Conservation (phyloP, 208 protist genomes). For the Sergeia podlipaevii region DNA sequence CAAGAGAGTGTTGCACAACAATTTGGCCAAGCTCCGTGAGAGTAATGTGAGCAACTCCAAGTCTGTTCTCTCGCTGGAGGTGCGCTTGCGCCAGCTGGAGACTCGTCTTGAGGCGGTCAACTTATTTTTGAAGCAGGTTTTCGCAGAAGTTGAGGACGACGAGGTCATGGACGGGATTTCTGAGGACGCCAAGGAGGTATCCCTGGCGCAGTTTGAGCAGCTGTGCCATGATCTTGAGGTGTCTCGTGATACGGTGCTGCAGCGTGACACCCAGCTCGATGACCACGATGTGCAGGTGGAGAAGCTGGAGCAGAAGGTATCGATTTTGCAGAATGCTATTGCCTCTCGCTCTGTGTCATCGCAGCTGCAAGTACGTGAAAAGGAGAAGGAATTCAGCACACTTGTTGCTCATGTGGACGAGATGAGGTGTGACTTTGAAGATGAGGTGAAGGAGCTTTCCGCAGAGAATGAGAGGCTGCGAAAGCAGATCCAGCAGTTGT, state of each 20-base stretch:
- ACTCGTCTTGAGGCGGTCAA: slow-evolving; percentile 67
- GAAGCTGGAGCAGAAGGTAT: slow-evolving; percentile 65
- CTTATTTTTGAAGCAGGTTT: slow-evolving; percentile 73
- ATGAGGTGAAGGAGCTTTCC: slow-evolving; percentile 40
- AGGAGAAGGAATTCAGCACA: slow-evolving; percentile 56
- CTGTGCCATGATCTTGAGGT: slow-evolving; percentile 54
- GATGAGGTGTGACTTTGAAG: slow-evolving; percentile 48
- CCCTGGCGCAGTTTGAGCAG: slow-evolving; percentile 65
- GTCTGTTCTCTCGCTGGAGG: slow-evolving; percentile 74
- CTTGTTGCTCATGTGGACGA: slow-evolving; percentile 43
- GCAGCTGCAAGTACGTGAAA: slow-evolving; percentile 42
- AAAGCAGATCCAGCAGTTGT: slow-evolving; percentile 14
- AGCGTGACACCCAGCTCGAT: slow-evolving; percentile 71
- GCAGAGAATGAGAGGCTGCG: slow-evolving; percentile 44
- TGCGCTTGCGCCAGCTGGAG: slow-evolving; percentile 70
- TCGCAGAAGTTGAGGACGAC: slow-evolving; percentile 57
- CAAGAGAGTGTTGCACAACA: slow-evolving; percentile 70
- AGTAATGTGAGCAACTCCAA: slow-evolving; percentile 64
- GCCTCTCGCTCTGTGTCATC: slow-evolving; percentile 50
- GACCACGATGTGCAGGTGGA: slow-evolving; percentile 69
- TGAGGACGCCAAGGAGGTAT: slow-evolving; percentile 55
- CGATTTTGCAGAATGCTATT: slow-evolving; percentile 67
- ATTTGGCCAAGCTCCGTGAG: slow-evolving; percentile 67
- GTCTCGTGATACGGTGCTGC: slow-evolving; percentile 49
- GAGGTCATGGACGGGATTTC: slow-evolving; percentile 52